Evolutionary conservation across 192 early-diverging fungal species (phyloP).

Genomic region (Kickxella alabastrina): DNA sequence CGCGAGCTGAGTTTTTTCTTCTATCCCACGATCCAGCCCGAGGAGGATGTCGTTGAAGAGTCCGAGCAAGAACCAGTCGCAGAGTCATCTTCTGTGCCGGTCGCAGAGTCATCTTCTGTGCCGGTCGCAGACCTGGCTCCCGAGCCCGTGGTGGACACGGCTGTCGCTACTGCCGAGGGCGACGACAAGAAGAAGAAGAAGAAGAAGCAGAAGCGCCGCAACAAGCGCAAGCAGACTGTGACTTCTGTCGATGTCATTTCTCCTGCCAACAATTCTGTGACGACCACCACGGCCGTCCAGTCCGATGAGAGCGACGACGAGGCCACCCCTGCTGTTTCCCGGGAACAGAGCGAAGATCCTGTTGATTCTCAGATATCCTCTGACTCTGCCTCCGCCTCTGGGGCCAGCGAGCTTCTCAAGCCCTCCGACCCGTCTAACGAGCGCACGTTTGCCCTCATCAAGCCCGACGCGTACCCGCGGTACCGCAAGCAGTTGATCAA

Average conservation of each 20-base stretch:
- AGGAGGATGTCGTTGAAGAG: not conserved
- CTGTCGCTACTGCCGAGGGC: not conserved
- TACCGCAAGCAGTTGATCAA: constrained; percentile 27
- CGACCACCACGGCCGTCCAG: constrained; percentile 1
- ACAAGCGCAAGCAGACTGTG: constrained; percentile 43
- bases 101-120: not conserved
- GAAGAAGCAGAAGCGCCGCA: constrained; percentile 38
- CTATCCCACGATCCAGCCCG: constrained; percentile 26
- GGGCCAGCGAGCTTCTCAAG: constrained; percentile 22
- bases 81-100: not conserved
- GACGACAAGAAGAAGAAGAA: constrained; percentile 40
- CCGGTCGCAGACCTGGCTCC: not conserved
- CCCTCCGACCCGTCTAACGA: constrained; percentile 25
- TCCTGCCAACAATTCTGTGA: not conserved
- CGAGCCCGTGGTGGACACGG: not conserved
- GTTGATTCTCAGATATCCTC: too few species aligned
- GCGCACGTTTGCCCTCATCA: constrained; percentile 47
- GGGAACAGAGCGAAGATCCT: too few species aligned
- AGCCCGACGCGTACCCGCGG: constrained; percentile 44
- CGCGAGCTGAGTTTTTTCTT: constrained; percentile 52
- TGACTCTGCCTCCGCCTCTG: too few species aligned
- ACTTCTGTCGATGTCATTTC: constrained; percentile 2
- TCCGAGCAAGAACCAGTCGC: not conserved
- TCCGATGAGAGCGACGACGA: constrained; percentile 39
- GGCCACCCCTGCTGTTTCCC: not conserved